Base-by-base conservation (phyloP, 108 stramenopile genomes). In the Cyclotella baltica region DNA sequence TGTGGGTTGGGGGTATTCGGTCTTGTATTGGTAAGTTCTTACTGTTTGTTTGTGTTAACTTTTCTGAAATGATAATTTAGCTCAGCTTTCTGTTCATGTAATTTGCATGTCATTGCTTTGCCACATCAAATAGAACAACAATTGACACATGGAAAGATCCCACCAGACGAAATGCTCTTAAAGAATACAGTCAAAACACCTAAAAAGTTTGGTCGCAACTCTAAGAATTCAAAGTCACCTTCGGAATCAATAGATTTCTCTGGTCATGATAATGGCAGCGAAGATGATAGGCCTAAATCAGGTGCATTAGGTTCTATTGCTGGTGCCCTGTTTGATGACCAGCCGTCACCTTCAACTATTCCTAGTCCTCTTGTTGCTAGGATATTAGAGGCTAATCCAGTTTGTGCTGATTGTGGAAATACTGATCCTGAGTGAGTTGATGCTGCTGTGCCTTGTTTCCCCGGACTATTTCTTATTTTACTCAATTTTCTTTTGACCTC, bases 1-100 rank as follows among this genome's bases (percentile, higher is more conserved):
- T 90, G 74, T 97, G 97, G 97, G 90, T 96, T 22, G 79, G 80
- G 23, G 89, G 88, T 16, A 97, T 97, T 70, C 88, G 95, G 29
- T 59, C 71, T 4, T 85, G 87, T 70, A 88, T 93, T 15, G 67
- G 67, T 68, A 68, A 2, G 67, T 53, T 10, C 29, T 29, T 3
- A 40, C 8, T 40, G 4, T 9, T 40, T 61, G 28, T 10, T 33
- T 10, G 31, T 61, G 10, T 30, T 61, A 9, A 3, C 19, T 31
- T 11, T 61, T 22, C 4, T 22, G 22, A 19, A 20, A 9, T 15
- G 19, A 40, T 23, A 11, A 43, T 43, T 23, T 46, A 20, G 10
- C 38, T 43, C 64, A 22, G 6, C 25, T 56, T n/a, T 56, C 6
- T 25, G 55, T n/a, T 16, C 13, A 13, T 43, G 40, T 6, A 13